Conservation (phyloP, 768 basidiomycete genomes). For the Dendrothele bispora region DNA sequence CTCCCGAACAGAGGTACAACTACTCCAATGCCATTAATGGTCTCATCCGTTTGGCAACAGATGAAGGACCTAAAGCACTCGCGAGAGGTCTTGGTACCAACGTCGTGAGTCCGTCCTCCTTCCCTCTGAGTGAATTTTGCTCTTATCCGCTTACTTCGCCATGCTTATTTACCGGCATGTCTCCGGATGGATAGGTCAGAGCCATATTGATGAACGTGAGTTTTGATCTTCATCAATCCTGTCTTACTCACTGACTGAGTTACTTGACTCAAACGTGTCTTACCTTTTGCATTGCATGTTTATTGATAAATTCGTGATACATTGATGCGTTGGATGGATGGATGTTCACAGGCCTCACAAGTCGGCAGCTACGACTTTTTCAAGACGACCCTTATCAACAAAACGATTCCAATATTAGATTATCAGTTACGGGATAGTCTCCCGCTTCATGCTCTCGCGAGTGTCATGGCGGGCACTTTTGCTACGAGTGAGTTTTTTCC, state of each 20-base stretch:
- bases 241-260: slow-evolving; percentile 3
- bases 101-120: slow-evolving; percentile 43
- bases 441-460: slow-evolving; percentile 65
- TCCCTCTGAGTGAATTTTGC: neutral
- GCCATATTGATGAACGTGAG: slow-evolving; percentile 78
- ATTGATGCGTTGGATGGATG: no score
- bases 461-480: slow-evolving; percentile 69
- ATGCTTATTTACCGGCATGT: no score
- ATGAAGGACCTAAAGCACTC: slow-evolving; percentile 71
- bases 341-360: slow-evolving; percentile 60
- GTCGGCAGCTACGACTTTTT: slow-evolving; percentile 83
- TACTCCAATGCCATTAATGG: slow-evolving; percentile 82
- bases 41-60: slow-evolving; percentile 58
- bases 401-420: slow-evolving; percentile 53
- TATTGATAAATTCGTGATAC: no score
- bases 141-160: neutral
- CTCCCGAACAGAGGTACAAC: slow-evolving; percentile 70
- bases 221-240: slow-evolving; percentile 14
- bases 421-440: slow-evolving; percentile 68
- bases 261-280: neutral
- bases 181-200: slow-evolving; percentile 38
- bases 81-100: slow-evolving; percentile 79
- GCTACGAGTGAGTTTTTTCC: slow-evolving; percentile 74
- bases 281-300: neutral
- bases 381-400: slow-evolving; percentile 56